A percentile compares a stretch with the other conserved stretches of the same genome.
Evolutionary conservation across 2,329 filamentous ascomycete species (phyloP).

Genomic region (Tolypocladium pustulatum): DNA sequence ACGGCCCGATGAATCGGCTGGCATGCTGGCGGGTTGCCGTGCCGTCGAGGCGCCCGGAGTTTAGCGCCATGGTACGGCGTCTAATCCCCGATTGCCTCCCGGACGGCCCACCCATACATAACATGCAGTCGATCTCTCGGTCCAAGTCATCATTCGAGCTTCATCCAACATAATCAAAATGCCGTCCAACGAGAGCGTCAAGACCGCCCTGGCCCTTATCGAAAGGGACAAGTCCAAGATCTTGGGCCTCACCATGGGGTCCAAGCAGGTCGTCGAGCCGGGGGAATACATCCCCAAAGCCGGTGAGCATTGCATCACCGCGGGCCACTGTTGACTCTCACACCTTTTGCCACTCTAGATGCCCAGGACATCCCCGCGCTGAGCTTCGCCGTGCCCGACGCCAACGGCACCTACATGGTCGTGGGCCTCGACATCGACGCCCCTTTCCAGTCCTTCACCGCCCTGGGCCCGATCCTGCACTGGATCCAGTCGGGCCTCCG

Average conservation of each 20-base stretch:
- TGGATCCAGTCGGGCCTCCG: conserved; percentile 32
- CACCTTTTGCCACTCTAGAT: not conserved
- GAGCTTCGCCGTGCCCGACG: conserved; percentile 2
- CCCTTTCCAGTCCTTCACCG: conserved; percentile 27
- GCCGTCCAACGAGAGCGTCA: conserved; percentile 2
- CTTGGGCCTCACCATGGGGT: conserved; percentile 6
- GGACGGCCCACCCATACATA: not conserved
- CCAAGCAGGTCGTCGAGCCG: conserved; percentile 4
- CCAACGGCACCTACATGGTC: conserved; percentile 23
- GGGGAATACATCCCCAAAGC: conserved; percentile 8
- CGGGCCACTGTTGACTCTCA: too few species aligned
- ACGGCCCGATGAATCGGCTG: not conserved
- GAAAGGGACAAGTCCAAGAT: conserved; percentile 7
- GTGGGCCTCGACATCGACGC: conserved; percentile 36
- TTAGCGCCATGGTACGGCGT: not conserved
- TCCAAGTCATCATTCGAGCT: too few species aligned
- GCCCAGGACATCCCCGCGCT: conserved; percentile 3
- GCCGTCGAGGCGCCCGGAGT: not conserved
- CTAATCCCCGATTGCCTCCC: not conserved
- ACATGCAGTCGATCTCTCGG: too few species aligned
- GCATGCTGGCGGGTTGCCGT: not conserved
- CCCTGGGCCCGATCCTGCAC: conserved; percentile 35
- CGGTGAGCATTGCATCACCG: not conserved
- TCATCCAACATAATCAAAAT: not conserved
- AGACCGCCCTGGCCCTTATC: conserved; percentile 2